Percentiles rank a stretch among this genome's conserved stretches.
Conservation (phyloP, 257 asterid genomes). For the Scutellaria barbata region DNA sequence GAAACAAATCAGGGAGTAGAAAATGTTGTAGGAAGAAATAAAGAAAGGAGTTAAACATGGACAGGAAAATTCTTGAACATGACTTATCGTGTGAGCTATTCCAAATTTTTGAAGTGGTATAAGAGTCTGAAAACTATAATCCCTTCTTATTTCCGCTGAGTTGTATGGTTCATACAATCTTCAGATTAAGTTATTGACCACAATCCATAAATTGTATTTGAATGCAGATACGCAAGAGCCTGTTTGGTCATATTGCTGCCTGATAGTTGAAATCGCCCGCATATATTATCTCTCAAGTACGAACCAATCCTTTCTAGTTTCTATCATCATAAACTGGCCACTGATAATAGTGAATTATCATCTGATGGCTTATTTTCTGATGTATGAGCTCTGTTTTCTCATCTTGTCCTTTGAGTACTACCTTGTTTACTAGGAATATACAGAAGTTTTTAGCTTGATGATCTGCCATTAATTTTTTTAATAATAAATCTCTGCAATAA, state of each 20-base stretch:
- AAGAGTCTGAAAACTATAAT: background rate
- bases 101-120: background rate
- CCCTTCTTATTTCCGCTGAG: background rate
- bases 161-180: background rate
- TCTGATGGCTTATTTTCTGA: constrained; percentile 31
- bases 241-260: constrained; percentile 63
- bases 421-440: constrained; percentile 24
- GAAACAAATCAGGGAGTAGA: background rate
- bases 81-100: background rate
- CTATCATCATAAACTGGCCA: constrained; percentile 31
- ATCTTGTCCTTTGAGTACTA: constrained; percentile 23
- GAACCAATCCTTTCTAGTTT: constrained; percentile 25
- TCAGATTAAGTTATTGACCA: background rate
- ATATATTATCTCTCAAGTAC: constrained; percentile 20
- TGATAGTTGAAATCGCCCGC: constrained; percentile 43
- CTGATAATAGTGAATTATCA: constrained; percentile 27
- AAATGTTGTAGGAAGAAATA: background rate
- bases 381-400: constrained; percentile 25
- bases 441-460: constrained; percentile 30
- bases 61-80: constrained; percentile 23
- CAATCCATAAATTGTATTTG: constrained; percentile 9
- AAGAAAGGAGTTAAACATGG: constrained; percentile 9
- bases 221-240: constrained; percentile 86
- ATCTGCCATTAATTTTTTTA: constrained; percentile 20
- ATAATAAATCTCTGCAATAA: constrained; percentile 29